Base-by-base conservation (phyloP, 2,329 filamentous ascomycete genomes). In the Pseudogymnoascus sp. region DNA sequence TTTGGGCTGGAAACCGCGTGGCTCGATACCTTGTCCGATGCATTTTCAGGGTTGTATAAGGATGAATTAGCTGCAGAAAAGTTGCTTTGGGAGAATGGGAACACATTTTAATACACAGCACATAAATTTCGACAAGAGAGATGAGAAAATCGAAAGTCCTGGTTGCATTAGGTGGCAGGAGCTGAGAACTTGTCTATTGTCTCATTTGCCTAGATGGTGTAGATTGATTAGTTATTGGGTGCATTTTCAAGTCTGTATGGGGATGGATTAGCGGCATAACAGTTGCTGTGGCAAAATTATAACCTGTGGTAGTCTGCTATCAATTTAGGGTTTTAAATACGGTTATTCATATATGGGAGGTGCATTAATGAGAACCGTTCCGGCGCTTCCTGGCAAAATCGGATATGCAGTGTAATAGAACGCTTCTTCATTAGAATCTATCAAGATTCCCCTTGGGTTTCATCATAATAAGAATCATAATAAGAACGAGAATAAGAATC, bases 1-100 rank as follows among this genome's bases (percentile, higher is more conserved):
- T 48, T 54, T 19, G 61, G 63, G 34, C 61, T 41, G 14, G 63
- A 65, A 25, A 25, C 19, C 5, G 14, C 37, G 37, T 41, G 37
- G 37, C 37, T 8, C 1, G 37, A 16, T 41, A 19, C 14, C 7
- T 41, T 45, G 41, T 13, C 19, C 3, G 39, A 43, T 43, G 39
- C 10, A 43, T 43, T 43, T 19, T 19, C n/a, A n/a, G 36, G 36
- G 36, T 6, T n/a, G 36, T 39, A 39, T 39, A n/a, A n/a, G 36
- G 36, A 39, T 39, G 36, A 39, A n/a, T 39, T 39, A n/a, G 36
- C 36, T 31, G 36, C 36, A n/a, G 13, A 39, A 39, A 14, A 7
- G 14, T 39, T 39, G 36, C 14, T 39, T 5, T 39, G 36, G 36
- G 36, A 39, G 36, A 39, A 39, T 39, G 36, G 6, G 14, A n/a